These are phyloP conservation scores for Fusarium chlamydosporum DNA, from an alignment of 2,329 filamentous ascomycete species.

Conservation along the genomic window DNA sequence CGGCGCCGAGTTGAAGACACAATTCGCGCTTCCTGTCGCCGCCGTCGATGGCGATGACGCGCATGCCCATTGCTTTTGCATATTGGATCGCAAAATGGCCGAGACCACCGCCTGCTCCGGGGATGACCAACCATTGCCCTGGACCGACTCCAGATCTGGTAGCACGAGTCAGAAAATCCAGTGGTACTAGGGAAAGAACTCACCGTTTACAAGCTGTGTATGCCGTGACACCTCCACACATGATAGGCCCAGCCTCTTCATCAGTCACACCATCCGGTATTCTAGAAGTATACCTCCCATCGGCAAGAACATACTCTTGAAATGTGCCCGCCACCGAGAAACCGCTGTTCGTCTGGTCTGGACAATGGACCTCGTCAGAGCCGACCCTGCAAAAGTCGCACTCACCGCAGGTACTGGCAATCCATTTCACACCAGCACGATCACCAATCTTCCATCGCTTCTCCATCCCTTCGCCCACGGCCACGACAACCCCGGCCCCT, in stretches of 20 bases:
- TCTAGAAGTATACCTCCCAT: constrained; percentile 83
- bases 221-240: constrained; percentile 85
- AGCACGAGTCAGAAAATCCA: rapidly evolving
- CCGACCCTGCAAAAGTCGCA: constrained; percentile 83
- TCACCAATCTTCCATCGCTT: constrained; percentile 81
- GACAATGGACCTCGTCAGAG: constrained; percentile 84
- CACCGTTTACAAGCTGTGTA: constrained; percentile 85
- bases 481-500: constrained; percentile 85
- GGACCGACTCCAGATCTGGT: constrained; percentile 71
- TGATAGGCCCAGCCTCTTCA: constrained; percentile 80
- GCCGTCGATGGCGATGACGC: constrained; percentile 82
- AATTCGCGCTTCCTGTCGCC: constrained; percentile 83
- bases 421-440: constrained; percentile 88
- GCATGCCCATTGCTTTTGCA: constrained; percentile 87
- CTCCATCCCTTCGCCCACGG: constrained; percentile 78
- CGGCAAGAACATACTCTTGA: constrained; percentile 88
- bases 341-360: constrained; percentile 79
- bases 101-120: constrained; percentile 86
- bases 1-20: constrained; percentile 76
- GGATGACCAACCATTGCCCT: constrained; percentile 82
- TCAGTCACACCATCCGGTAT: constrained; percentile 80
- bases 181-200: rapidly evolving
- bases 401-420: constrained; percentile 84
- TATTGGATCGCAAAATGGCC: constrained; percentile 84
- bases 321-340: constrained; percentile 92